Evolutionary conservation across 1,284 basidiomycete genomes (phyloP).

Genomic region (Mrakiaceae sp.): DNA sequence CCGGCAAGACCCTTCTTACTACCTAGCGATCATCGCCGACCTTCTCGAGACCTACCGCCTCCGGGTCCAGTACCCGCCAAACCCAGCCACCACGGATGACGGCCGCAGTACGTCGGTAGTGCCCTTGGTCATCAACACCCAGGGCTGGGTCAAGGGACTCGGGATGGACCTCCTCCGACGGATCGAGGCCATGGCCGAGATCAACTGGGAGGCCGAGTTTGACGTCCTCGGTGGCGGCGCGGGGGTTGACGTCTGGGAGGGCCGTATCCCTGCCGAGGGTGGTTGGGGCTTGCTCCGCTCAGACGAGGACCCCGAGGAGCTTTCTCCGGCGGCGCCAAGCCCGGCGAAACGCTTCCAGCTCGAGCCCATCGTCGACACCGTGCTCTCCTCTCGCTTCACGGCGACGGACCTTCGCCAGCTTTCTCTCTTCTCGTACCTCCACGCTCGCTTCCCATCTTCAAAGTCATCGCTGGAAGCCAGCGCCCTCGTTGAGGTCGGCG

Average conservation of each 20-base stretch:
- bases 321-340: conserved; percentile 21
- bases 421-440: conserved; percentile 68
- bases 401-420: conserved; percentile 64
- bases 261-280: conserved; percentile 15
- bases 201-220: conserved; percentile 47
- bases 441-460: conserved; percentile 41
- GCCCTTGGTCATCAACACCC: conserved; percentile 87
- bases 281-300: conserved; percentile 15
- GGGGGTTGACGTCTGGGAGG: conserved; percentile 4
- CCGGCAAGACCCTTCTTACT: conserved; percentile 64
- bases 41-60: conserved; percentile 59
- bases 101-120: conserved; percentile 16
- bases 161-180: conserved; percentile 66
- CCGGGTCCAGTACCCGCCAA: conserved; percentile 47
- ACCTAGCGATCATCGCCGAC: conserved; percentile 56
- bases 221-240: conserved; percentile 4
- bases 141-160: conserved; percentile 93
- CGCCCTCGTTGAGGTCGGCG: not conserved
- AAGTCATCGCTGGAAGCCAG: conserved; percentile 38
- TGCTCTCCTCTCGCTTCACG: conserved; percentile 44
- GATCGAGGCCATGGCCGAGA: conserved; percentile 55
- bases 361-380: conserved; percentile 28
- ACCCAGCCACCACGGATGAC: conserved; percentile 7
- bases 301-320: conserved; percentile 11
- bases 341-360: conserved; percentile 21